Evolutionary conservation across 2,329 filamentous ascomycete species (phyloP).

Genomic region (Pseudogymnoascus sp.): DNA sequence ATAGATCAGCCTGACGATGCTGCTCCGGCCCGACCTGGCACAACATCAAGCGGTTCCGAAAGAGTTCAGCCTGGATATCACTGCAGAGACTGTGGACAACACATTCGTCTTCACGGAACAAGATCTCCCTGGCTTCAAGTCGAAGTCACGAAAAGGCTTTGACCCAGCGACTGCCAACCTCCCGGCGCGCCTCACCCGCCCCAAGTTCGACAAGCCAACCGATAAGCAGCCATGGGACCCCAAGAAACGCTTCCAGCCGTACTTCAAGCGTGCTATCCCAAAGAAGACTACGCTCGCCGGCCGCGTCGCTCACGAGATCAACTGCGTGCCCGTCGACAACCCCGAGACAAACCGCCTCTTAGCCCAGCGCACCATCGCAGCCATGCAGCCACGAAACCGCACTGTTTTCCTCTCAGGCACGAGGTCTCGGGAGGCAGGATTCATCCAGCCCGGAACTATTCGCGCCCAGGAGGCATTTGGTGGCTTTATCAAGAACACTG

Average conservation of each 20-base stretch:
- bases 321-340: slow-evolving; percentile 64
- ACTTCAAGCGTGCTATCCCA: slow-evolving; percentile 63
- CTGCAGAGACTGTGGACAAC: slow-evolving; percentile 61
- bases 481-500: slow-evolving; percentile 47
- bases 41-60: slow-evolving; percentile 72
- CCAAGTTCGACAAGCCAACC: slow-evolving; percentile 38
- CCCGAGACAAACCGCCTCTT: slow-evolving; percentile 59
- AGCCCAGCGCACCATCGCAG: slow-evolving; percentile 47
- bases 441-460: slow-evolving; percentile 50
- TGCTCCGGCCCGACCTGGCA: slow-evolving; percentile 55
- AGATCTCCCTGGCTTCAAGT: slow-evolving; percentile 70
- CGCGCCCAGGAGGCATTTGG: slow-evolving; percentile 36
- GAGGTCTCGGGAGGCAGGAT: slow-evolving; percentile 23
- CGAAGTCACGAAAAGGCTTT: slow-evolving; percentile 47
- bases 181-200: slow-evolving; percentile 42
- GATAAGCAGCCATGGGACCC: slow-evolving; percentile 34
- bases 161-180: slow-evolving; percentile 51
- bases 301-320: slow-evolving; percentile 66
- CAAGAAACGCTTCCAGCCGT: slow-evolving; percentile 51
- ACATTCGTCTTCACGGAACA: slow-evolving; percentile 92
- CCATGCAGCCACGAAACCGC: slow-evolving; percentile 51
- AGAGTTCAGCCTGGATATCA: slow-evolving; percentile 75
- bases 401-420: slow-evolving; percentile 33
- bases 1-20: slow-evolving; percentile 49
- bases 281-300: slow-evolving; percentile 73